Evolutionary conservation across 257 asterid genomes (phyloP).

Genomic region (Paraleonurus japonicus): DNA sequence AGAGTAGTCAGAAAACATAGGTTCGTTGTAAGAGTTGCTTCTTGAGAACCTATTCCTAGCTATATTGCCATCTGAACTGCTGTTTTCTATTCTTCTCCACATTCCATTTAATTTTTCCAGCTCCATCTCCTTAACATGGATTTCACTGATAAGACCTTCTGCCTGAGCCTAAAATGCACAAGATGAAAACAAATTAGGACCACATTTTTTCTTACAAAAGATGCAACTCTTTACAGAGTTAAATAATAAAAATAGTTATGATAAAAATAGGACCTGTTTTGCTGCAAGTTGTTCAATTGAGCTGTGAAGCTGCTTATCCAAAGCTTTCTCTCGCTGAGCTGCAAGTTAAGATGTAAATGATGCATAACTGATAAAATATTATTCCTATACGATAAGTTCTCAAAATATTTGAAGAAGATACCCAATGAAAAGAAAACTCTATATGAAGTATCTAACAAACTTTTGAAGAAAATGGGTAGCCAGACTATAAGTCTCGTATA

Average conservation of each 20-base stretch:
- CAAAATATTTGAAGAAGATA: neutral
- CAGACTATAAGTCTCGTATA: neutral
- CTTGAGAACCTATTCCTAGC: constrained; percentile 72
- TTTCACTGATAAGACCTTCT: constrained; percentile 66
- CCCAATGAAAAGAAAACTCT: neutral
- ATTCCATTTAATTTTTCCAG: constrained; percentile 69
- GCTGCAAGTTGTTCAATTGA: constrained; percentile 84
- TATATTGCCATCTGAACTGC: constrained; percentile 43
- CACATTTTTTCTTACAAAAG: neutral
- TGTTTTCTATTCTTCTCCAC: constrained; percentile 54
- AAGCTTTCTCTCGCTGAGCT: constrained; percentile 87
- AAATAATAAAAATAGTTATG: neutral
- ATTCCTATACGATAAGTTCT: neutral
- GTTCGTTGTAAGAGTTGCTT: constrained; percentile 48
- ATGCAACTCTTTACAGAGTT: neutral
- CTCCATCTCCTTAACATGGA: constrained; percentile 70
- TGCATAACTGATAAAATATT: neutral
- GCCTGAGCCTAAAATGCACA: constrained; percentile 70
- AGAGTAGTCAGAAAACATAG: constrained; percentile 46
- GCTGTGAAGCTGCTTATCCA: constrained; percentile 95
- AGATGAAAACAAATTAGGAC: neutral
- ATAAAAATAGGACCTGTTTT: constrained; percentile 59
- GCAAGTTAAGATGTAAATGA: constrained; percentile 28
- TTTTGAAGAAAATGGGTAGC: neutral
- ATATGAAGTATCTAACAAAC: neutral